Base-by-base conservation (phyloP, 2,329 filamentous ascomycete genomes). In the Talaromyces marneffei region DNA sequence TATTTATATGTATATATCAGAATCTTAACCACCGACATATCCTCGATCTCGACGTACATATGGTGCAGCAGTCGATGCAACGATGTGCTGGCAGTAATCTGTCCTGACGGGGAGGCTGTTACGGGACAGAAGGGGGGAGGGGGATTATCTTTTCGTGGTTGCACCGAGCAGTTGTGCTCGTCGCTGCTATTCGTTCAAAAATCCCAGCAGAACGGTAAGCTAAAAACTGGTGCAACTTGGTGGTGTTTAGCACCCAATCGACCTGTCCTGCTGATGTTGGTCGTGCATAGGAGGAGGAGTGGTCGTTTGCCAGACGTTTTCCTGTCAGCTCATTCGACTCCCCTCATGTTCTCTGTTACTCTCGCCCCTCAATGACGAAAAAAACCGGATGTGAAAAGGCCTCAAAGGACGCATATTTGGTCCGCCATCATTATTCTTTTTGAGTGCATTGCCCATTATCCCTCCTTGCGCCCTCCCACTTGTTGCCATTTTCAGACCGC, bases 51-150 rank as follows among this genome's bases (percentile, higher is more conserved):
- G n/a, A 14, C 12, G 33, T 56, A 59, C 57, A 59, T 59, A 44
- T 29, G 50, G 29, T 40, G 31, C 52, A 46, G 59, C 50, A 20
- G 39, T 20, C 52, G 48, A 63, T 67, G 63, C 64, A 68, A 62
- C 64, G 66, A 69, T 70, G 67, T 64, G 68, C 66, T 70, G 68
- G 67, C 67, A 66, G 62, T 14, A 48, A 2, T 52, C 61, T 68
- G 35, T 52, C 54, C 57, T 54, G 58, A 54, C 58, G 46, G 57
- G n/a, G 66, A 52, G 37, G 18, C 39, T 58, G 62, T 60, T 61
- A 61, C 60, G 62, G 60, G 62, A 60, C 67, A 70, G 67, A 46
- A 44, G 20, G 46, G 56, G 55, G 33, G 46, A 55, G 60, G 57
- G 57, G 55, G 35, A 37, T 46, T 33, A 37, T 57, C 57, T 31